Base-by-base conservation (phyloP, 169 alveolate species). In the Plasmodium malariae region DNA sequence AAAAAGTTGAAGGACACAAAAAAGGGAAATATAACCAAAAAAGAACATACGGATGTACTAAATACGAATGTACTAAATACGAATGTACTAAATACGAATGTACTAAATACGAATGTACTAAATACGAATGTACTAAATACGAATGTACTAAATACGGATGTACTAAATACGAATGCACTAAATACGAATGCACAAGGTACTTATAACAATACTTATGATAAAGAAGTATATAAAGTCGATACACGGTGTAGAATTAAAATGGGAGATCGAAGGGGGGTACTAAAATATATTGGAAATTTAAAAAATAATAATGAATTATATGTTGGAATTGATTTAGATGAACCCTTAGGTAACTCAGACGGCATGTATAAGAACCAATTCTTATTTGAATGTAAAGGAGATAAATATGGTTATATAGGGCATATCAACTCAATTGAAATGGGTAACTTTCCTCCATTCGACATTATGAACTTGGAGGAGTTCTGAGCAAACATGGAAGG, bases 361-460 rank as follows among this genome's bases (percentile, higher is more conserved):
- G 99, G 99, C n/a, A 60, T 86, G 17, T 89, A 95, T 68, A 80
- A 90, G 59, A 94, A 95, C 3, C 74, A 72, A 30, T 68, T 68
- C 30, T 93, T 94, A 67, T 97, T 97, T 85, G 96, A 93, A 59
- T 95, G 96, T 34, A 55, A 85, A 12, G 96, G 97, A 28, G 87
- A 68, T 34, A 93, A 93, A 43, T 96, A 94, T 89, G 98, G 98
- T 9, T 93, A 93, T 26, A 93, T 95, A 72, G 96, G 94, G 24
- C 63, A 94, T 63, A 96, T 95, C 48, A 92, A 93, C 36, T 94
- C 95, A 34, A 95, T 95, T 37, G 93, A 88, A 65, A 95, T 95
- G 30, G 99, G 98, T 5, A 96, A 96, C 89, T 97, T 89, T 71
- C 98, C 99, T 21, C 96, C 95, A 26, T 71, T 96, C 60, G 97